phyloP scores from a whole-genome alignment of 2,329 filamentous ascomycete species.

The Gnomoniopsis sp. region DNA sequence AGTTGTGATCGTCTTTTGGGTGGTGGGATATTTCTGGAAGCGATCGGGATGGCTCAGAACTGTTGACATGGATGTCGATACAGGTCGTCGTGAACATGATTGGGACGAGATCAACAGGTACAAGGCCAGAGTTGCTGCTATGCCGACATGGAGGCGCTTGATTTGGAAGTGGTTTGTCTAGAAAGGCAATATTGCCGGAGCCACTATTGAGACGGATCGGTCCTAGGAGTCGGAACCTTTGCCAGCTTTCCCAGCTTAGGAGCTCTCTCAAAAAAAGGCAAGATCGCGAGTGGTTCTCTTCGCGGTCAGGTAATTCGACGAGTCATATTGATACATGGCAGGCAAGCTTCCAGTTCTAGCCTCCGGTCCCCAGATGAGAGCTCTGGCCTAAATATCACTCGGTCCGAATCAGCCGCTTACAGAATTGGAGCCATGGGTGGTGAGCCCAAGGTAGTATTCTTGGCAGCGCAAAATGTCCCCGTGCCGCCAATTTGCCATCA shows the following conservation, averaged over 20 bases:
- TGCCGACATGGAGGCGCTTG: constrained; percentile 42
- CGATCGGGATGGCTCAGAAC: constrained; percentile 53
- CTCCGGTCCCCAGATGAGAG: not conserved
- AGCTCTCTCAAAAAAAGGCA: not conserved
- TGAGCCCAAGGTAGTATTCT: not conserved
- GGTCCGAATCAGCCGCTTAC: not conserved
- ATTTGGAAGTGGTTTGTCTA: constrained; percentile 27
- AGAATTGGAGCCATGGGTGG: not conserved
- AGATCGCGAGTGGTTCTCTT: not conserved
- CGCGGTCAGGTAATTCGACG: not conserved
- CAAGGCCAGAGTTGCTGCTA: constrained; percentile 39
- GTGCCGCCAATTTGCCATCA: constrained; percentile 1
- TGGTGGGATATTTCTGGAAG: constrained; percentile 62
- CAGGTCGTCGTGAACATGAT: constrained; percentile 59
- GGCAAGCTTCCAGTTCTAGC: not conserved
- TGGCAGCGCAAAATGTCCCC: not conserved
- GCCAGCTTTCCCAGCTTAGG: too few relatives aligned
- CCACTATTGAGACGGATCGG: not conserved
- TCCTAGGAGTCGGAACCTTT: too few relatives aligned
- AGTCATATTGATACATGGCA: not conserved
- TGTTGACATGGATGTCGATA: constrained; percentile 64
- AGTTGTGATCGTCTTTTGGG: constrained; percentile 52
- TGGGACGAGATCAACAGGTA: constrained; percentile 55
- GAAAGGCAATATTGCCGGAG: not conserved
- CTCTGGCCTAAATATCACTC: too few relatives aligned